Base-by-base conservation (phyloP, 495 filamentous ascomycete species). In the Pyrenula massariospora region DNA sequence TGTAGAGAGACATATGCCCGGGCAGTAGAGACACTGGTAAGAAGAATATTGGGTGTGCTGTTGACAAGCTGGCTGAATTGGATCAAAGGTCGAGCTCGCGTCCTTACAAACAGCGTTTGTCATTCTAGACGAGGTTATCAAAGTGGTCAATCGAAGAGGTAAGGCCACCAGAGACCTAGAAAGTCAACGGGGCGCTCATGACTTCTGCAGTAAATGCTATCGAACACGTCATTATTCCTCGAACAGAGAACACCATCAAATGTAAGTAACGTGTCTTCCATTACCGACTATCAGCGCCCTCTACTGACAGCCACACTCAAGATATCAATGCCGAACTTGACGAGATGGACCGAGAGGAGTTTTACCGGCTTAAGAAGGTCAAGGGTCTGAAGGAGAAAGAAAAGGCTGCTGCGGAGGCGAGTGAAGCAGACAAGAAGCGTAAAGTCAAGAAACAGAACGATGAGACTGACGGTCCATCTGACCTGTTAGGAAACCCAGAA, bases 251-350 rank as follows among this genome's bases (percentile, higher is more conserved):
- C 62, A 99, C 93, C 53, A 99, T 99, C 76, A 96, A 91, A 73
- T 96, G 86, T 87, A 69, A 67, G 79, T 15, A 48, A 11, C 25
- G 31, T 11, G 12, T 51, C 20, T 20, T 31, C 12, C 22, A 47
- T 63, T 70, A 62, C 72, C 58, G 10, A 24, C 15, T 19, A 19
- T 48, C 11, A 19, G 42, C 11, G 19, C 42, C 11, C 11, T 48
- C 42, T 11, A 1, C 19, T 31, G 53, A 21, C 57, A 24, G 55
- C 52, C 23, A 23, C 25, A 24, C 22, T 20, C 15, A 47, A 88
- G 85, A 98, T 66, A 99, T 99, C 80, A 99, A 96, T 73, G 95
- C 91, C 10, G 93, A 99, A 67, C 84, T 99, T 15, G 93, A 99
- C 67, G 93, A 99, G 74, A 76, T 99, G 48, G 93, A 99, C 75